Base-by-base conservation (phyloP, 2,329 filamentous ascomycete genomes). In the Colletotrichum chrysophilum region DNA sequence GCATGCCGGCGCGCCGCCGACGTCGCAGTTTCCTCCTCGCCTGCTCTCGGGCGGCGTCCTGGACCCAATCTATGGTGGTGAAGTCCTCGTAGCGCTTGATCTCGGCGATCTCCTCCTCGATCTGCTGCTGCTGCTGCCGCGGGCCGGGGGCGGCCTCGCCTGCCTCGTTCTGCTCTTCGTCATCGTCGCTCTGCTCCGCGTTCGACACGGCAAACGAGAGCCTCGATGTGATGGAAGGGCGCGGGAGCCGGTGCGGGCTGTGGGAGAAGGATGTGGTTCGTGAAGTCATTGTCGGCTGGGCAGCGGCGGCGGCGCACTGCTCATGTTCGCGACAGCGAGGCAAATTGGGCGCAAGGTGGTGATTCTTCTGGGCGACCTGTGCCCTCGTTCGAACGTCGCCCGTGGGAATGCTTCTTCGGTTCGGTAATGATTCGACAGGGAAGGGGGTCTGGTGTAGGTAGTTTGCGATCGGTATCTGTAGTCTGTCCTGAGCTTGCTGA, bases 41-140 rank as follows among this genome's bases (percentile, higher is more conserved):
- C 83, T 98, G 95, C 84, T 98, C 97, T 78, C 96, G 94, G 38
- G 96, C 94, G 13, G 96, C 96, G 90, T 99, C 97, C 84, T 99
- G 96, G 1, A 99, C 96, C 97, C 97, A 99, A 85, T 99, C 97
- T 91, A 97, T 97, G 1, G 97, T 99, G 7, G 96, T 98, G 83
- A 99, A 99, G 86, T 99, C 97, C 90, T 98, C 97, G 86, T 99
- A 99, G 87, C 96, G 92, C 87, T 98, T 98, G 83, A 99, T 98
- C 88, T 98, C 94, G 30, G 94, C 96, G 82, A 99, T 98, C 87
- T 99, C 97, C 82, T 98, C 96, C 76, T 96, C 94, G 79, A 98
- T 95, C 77, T 93, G 92, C 76, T 93, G 91, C 80, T 94, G 91
- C 65, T 76, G 74, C 10, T 58, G 74, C 36, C 66, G 56, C 24